Percentiles rank a stretch among this genome's conserved stretches.
Evolutionary conservation across 2,329 filamentous ascomycete genomes (phyloP).

Genomic region (Ophiostoma ulmi): DNA sequence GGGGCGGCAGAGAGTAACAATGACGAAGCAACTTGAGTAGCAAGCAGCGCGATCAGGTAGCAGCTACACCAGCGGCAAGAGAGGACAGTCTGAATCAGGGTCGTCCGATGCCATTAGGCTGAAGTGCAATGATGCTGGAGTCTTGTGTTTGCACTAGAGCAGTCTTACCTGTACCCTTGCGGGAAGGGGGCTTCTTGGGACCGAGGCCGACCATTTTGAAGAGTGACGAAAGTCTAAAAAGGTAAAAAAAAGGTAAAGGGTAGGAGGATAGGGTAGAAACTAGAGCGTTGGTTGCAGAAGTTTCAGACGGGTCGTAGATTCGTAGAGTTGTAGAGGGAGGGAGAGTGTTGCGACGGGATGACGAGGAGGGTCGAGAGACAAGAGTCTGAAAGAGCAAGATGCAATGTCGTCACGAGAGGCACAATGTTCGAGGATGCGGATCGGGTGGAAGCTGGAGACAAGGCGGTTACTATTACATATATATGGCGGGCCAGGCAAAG

Average conservation of each 20-base stretch:
- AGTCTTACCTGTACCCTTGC: slow-evolving; percentile 40
- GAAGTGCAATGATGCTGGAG: neutral
- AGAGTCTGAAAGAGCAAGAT: neutral
- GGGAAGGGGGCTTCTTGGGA: slow-evolving; percentile 60
- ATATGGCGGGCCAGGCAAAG: slow-evolving; percentile 5
- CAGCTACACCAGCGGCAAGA: neutral
- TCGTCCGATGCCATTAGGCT: neutral
- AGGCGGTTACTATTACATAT: neutral
- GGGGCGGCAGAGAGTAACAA: slow-evolving; percentile 4
- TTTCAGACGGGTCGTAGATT: neutral
- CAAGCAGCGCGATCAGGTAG: neutral
- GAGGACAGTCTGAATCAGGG: neutral
- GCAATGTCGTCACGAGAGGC: neutral
- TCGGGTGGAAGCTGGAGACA: neutral
- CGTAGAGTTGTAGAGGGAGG: neutral
- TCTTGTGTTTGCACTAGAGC: neutral
- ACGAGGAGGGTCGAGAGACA: neutral
- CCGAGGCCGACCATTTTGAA: slow-evolving; percentile 57
- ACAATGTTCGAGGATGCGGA: neutral
- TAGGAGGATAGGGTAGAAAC: neutral
- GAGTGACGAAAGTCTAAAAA: slow-evolving; percentile 1
- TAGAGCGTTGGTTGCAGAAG: neutral
- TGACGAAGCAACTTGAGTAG: neutral
- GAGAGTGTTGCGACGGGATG: neutral
- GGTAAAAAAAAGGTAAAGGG: neutral